phyloP scores from a whole-genome alignment of 257 asterid species.

The Primulina huaijiensis region DNA sequence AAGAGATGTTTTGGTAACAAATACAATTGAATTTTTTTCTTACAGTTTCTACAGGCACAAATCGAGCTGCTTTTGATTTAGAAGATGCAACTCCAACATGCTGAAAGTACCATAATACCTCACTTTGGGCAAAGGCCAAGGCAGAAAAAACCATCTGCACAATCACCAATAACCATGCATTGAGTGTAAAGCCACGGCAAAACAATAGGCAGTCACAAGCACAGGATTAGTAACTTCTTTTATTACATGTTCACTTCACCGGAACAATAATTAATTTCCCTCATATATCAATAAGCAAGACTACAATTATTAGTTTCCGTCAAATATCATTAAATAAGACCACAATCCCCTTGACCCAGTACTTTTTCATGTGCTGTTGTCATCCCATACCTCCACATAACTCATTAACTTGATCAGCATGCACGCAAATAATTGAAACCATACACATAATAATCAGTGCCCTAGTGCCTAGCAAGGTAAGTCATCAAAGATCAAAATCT shows the following conservation, averaged over 20 bases:
- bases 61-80: conserved; percentile 69
- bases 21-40: conserved; percentile 36
- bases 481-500: neutral
- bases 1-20: conserved; percentile 11
- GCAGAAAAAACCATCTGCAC: conserved; percentile 98
- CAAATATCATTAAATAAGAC: too few relatives aligned
- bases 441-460: neutral
- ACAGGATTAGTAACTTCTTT: neutral
- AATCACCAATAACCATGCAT: conserved; percentile 32
- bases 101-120: conserved; percentile 94
- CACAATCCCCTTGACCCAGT: neutral
- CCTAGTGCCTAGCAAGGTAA: neutral
- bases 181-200: conserved; percentile 13
- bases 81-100: conserved; percentile 84
- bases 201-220: conserved; percentile 13
- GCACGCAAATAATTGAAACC: neutral
- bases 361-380: neutral
- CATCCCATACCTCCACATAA: neutral
- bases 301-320: neutral
- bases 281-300: neutral
- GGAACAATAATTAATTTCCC: neutral
- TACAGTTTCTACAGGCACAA: conserved; percentile 81
- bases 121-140: conserved; percentile 93
- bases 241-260: neutral
- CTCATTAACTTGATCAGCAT: neutral